Evolutionary conservation across 345 rosid species (phyloP).

Genomic region (Salix caprea): DNA sequence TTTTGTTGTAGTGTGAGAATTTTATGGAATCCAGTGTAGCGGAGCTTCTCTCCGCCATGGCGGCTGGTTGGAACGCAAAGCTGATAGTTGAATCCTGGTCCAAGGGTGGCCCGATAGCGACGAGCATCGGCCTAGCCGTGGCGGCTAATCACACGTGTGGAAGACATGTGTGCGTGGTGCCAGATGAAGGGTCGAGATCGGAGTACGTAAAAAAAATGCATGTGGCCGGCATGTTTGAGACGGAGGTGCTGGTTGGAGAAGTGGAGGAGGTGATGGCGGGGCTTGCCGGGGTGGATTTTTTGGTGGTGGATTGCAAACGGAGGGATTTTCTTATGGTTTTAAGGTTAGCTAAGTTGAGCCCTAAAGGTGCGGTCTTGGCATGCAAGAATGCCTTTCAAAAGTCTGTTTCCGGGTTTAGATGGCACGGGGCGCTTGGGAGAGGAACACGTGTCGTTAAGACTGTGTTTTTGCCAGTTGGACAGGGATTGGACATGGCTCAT

Average conservation of each 20-base stretch:
- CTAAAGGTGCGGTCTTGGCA: conserved; percentile 67
- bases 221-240: conserved; percentile 20
- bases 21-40: conserved; percentile 57
- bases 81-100: conserved; percentile 77
- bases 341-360: conserved; percentile 52
- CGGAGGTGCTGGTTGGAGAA: conserved; percentile 49
- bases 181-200: conserved; percentile 59
- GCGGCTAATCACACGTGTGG: conserved; percentile 68
- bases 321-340: conserved; percentile 56
- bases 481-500: conserved; percentile 74
- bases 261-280: conserved; percentile 51
- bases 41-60: conserved; percentile 80
- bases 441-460: conserved; percentile 66
- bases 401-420: conserved; percentile 41
- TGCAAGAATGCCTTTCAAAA: conserved; percentile 63
- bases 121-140: conserved; percentile 70
- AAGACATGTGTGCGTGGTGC: conserved; percentile 73
- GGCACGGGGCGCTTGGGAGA: conserved; percentile 48
- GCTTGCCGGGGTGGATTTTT: conserved; percentile 57
- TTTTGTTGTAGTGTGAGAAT: conserved; percentile 40
- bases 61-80: conserved; percentile 83
- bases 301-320: conserved; percentile 65
- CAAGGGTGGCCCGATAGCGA: conserved; percentile 49
- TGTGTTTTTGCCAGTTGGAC: conserved; percentile 63
- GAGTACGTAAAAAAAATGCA: conserved; percentile 46